Evolutionary conservation across 2,329 filamentous ascomycete species (phyloP).

Genomic region (Hypomyces perniciosus): DNA sequence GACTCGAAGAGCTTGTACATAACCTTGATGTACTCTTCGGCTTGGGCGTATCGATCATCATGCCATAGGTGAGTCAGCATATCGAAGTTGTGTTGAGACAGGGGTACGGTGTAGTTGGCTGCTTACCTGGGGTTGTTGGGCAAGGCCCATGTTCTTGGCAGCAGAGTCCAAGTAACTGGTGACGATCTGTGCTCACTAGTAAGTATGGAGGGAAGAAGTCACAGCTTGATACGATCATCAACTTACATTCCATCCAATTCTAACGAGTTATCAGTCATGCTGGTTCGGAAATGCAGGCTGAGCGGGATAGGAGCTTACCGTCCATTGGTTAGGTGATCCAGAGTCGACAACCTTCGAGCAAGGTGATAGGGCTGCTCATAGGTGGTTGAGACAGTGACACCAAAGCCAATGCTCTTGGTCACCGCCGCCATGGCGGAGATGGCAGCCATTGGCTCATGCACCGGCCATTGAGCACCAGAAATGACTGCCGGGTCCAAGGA

Average conservation of each 20-base stretch:
- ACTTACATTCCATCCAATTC: constrained; percentile 50
- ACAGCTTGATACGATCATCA: background rate
- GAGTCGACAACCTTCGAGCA: constrained; percentile 57
- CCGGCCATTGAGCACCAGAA: constrained; percentile 63
- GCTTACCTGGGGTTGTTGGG: constrained; percentile 40
- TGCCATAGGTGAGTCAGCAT: constrained; percentile 34
- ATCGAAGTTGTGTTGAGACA: background rate
- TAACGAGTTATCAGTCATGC: constrained; percentile 16
- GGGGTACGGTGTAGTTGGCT: background rate
- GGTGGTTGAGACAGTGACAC: constrained; percentile 63
- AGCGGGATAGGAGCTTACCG: constrained; percentile 29
- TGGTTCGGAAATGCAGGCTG: background rate
- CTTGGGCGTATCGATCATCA: constrained; percentile 59
- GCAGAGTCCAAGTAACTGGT: constrained; percentile 67
- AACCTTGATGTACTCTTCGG: constrained; percentile 58
- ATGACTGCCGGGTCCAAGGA: constrained; percentile 52
- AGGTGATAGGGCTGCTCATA: constrained; percentile 68
- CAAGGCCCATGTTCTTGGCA: constrained; percentile 57
- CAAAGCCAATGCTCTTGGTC: constrained; percentile 62
- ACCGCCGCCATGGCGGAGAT: constrained; percentile 65
- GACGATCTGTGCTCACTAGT: constrained; percentile 43
- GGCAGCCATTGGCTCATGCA: constrained; percentile 61
- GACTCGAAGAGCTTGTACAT: constrained; percentile 63
- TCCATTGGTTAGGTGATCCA: constrained; percentile 62
- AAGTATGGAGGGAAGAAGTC: constrained; percentile 21